Percentiles rank a stretch among this genome's conserved stretches.
Evolutionary conservation across 129 eudicot species (phyloP).

Genomic region (Chrysanthemum seticuspe): DNA sequence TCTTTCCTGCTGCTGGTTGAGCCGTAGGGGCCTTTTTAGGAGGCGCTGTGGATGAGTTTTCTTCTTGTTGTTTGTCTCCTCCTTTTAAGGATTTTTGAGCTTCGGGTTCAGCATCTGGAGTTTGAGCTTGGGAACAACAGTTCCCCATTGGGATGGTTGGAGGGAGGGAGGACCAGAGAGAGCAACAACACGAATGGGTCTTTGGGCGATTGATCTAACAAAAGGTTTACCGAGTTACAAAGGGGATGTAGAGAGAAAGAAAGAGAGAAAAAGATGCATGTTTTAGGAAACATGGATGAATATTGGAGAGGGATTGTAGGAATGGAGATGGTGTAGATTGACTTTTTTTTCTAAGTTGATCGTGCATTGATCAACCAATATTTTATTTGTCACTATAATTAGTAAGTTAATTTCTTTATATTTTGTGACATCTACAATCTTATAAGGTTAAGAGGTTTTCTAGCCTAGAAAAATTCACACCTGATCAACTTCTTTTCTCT

Average conservation of each 20-base stretch:
- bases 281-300: slow-evolving; percentile 25
- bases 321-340: slow-evolving; percentile 21
- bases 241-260: slow-evolving; percentile 18
- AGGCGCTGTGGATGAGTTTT: slow-evolving; percentile 23
- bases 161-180: slow-evolving; percentile 31
- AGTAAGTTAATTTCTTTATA: background rate
- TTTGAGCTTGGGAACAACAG: slow-evolving; percentile 58
- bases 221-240: slow-evolving; percentile 19
- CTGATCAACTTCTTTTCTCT: background rate
- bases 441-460: slow-evolving; percentile 1
- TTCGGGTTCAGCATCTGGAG: slow-evolving; percentile 29
- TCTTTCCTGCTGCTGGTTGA: slow-evolving; percentile 36
- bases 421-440: slow-evolving; percentile 11
- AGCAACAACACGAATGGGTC: slow-evolving; percentile 37
- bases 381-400: slow-evolving; percentile 16
- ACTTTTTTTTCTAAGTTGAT: slow-evolving; percentile 13
- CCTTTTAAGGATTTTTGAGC: slow-evolving; percentile 21
- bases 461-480: background rate
- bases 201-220: slow-evolving; percentile 23
- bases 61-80: slow-evolving; percentile 15
- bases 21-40: slow-evolving; percentile 30
- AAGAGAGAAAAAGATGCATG: slow-evolving; percentile 8
- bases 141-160: slow-evolving; percentile 71
- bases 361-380: slow-evolving; percentile 9
- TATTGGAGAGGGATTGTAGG: slow-evolving; percentile 64